Conservation (phyloP, 176 grass and related monocot genomes). For the Eleusine coracana region DNA sequence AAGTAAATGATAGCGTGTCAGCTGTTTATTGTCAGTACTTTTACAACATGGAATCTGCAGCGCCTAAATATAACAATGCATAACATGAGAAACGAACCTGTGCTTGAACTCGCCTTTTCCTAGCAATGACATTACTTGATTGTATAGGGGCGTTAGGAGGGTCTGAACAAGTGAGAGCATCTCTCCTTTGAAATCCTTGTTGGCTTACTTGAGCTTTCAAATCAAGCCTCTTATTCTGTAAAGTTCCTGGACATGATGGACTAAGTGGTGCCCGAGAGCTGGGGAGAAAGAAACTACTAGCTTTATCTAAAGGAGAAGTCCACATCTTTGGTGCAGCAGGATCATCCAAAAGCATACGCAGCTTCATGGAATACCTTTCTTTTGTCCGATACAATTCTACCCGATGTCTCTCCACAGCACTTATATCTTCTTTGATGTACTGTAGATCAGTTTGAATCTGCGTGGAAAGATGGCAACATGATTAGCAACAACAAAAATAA, state of each 20-base stretch:
- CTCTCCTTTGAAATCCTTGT: constrained; percentile 90
- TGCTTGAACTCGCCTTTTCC: constrained; percentile 87
- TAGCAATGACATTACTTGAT: constrained; percentile 74
- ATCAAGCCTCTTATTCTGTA: constrained; percentile 76
- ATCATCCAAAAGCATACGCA: constrained; percentile 92
- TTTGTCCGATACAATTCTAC: constrained; percentile 83
- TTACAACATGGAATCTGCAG: not conserved
- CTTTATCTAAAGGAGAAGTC: constrained; percentile 63
- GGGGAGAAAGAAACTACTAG: constrained; percentile 56
- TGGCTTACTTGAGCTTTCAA: constrained; percentile 68
- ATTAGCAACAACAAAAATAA: constrained; percentile 25
- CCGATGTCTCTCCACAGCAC: constrained; percentile 77
- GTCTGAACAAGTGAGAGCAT: constrained; percentile 59
- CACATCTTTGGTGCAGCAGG: constrained; percentile 66
- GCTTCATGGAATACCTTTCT: constrained; percentile 95
- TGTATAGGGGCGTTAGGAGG: constrained; percentile 66
- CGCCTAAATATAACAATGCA: constrained; percentile 18
- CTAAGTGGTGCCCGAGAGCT: constrained; percentile 60
- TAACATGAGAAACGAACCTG: constrained; percentile 61
- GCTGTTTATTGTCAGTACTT: not conserved
- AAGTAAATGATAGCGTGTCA: not conserved
- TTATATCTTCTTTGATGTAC: constrained; percentile 99
- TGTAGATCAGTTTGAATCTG: constrained; percentile 99
- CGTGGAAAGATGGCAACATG: constrained; percentile 10
- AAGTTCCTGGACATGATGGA: constrained; percentile 59